Conservation (phyloP, 257 asterid species). For the Nicotiana knightiana region DNA sequence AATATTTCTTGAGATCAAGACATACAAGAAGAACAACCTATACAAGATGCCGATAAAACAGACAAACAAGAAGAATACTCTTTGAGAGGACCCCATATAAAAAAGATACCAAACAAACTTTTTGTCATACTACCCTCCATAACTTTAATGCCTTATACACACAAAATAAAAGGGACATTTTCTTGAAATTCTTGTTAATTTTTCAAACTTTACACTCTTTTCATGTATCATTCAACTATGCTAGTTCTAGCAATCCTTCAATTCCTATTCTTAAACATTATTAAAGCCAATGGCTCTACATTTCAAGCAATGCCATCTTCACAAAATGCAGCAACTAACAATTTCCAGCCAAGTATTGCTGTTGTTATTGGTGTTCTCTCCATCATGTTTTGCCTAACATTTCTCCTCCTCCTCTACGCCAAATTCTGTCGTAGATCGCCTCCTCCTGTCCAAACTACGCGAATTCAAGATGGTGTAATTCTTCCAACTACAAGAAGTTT, state of each 20-base stretch:
- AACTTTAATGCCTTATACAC: conserved; percentile 11
- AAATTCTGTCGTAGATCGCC: conserved; percentile 36
- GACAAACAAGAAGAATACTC: conserved; percentile 17
- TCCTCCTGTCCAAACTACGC: conserved; percentile 6
- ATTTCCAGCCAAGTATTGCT: conserved; percentile 62
- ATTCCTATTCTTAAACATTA: conserved; percentile 18
- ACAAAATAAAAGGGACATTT: conserved; percentile 26
- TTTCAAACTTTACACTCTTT: conserved; percentile 1
- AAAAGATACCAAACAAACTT: conserved; percentile 15
- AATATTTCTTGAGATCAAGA: conserved; percentile 4
- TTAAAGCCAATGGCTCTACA: conserved; percentile 25
- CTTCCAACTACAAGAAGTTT: conserved; percentile 10
- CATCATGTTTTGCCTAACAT: conserved; percentile 57
- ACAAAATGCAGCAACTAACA: conserved; percentile 25
- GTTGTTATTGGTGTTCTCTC: conserved; percentile 65
- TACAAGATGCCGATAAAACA: conserved; percentile 12
- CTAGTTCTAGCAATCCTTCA: conserved; percentile 18
- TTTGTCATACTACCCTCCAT: conserved; percentile 22
- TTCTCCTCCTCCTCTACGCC: conserved; percentile 67
- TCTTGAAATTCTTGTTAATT: not conserved
- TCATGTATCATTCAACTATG: conserved; percentile 17
- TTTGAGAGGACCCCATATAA: conserved; percentile 14
- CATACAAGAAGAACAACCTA: not conserved
- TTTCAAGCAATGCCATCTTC: conserved; percentile 6
- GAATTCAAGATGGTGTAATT: conserved; percentile 34